phyloP scores from a whole-genome alignment of 768 basidiomycete genomes.

The Trametes cubensis region DNA sequence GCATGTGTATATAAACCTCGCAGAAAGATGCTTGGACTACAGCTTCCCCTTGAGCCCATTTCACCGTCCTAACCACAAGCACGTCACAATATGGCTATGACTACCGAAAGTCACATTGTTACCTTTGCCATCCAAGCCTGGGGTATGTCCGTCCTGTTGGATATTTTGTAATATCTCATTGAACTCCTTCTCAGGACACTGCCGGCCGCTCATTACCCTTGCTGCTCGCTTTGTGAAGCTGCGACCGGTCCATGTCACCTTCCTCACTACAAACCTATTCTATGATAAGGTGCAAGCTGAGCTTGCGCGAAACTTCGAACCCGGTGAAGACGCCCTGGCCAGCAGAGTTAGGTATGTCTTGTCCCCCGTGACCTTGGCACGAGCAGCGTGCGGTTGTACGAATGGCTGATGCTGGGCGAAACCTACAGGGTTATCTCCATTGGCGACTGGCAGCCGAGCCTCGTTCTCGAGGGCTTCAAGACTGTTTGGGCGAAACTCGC shows the following conservation, averaged over 20 bases:
- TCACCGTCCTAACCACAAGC: too few species aligned
- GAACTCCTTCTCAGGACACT: constrained; percentile 22
- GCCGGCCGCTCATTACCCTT: constrained; percentile 18
- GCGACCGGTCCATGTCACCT: constrained; percentile 10
- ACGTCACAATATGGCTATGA: not conserved
- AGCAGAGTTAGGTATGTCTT: constrained; percentile 1
- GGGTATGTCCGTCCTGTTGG: not conserved
- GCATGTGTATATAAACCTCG: too few species aligned
- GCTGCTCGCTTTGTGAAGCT: constrained; percentile 18
- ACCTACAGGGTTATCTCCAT: constrained; percentile 19
- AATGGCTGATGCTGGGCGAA: too few species aligned
- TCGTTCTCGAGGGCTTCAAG: constrained; percentile 1
- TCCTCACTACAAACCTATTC: constrained; percentile 11
- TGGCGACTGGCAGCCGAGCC: not conserved
- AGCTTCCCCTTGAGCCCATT: too few species aligned
- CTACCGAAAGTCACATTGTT: not conserved
- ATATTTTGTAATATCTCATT: too few species aligned
- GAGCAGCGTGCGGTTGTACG: too few species aligned
- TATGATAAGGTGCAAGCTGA: not conserved
- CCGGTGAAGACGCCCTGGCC: not conserved
- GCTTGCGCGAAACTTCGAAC: constrained; percentile 14
- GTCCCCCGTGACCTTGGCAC: too few species aligned
- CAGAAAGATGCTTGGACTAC: not conserved
- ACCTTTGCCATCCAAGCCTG: constrained; percentile 1
- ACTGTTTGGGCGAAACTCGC: constrained; percentile 12